Evolutionary conservation across 257 asterid species (phyloP).

Genomic region (Solanum rostratum): DNA sequence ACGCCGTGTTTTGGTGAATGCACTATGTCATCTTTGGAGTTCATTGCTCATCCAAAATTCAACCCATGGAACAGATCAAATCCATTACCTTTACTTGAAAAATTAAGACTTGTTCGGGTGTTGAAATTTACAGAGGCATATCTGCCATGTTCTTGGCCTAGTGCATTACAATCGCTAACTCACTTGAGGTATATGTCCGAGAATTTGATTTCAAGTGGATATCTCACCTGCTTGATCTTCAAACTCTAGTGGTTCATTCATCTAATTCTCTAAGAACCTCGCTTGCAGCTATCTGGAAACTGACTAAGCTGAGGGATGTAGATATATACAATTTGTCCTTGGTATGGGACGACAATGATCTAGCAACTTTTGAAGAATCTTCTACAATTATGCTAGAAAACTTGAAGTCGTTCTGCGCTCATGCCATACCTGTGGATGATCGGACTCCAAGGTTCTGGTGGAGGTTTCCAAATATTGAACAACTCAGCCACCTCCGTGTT

Average conservation of each 20-base stretch:
- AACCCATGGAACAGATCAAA: not conserved
- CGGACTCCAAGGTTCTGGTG: not conserved
- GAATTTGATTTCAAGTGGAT: not conserved
- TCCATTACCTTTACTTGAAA: not conserved
- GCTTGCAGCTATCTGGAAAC: not conserved
- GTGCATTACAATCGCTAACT: not conserved
- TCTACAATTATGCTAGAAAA: not conserved
- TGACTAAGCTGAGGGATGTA: not conserved
- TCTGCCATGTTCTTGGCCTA: not conserved
- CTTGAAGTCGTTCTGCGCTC: not conserved
- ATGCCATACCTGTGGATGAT: no score
- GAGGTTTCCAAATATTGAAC: not conserved
- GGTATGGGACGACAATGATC: not conserved
- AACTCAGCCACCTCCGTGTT: not conserved
- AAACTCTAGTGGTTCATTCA: not conserved
- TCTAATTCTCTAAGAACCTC: not conserved
- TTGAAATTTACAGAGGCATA: accelerated
- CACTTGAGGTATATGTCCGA: not conserved
- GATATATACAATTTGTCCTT: accelerated
- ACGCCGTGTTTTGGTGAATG: not conserved
- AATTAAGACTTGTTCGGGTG: not conserved
- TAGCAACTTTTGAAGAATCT: not conserved
- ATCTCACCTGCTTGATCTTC: not conserved
- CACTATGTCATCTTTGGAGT: not conserved
- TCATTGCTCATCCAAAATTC: not conserved